A percentile compares a stretch with the other conserved stretches of the same genome.
Evolutionary conservation across 495 filamentous ascomycete genomes (phyloP).

Genomic region (Xylaria intraflava): DNA sequence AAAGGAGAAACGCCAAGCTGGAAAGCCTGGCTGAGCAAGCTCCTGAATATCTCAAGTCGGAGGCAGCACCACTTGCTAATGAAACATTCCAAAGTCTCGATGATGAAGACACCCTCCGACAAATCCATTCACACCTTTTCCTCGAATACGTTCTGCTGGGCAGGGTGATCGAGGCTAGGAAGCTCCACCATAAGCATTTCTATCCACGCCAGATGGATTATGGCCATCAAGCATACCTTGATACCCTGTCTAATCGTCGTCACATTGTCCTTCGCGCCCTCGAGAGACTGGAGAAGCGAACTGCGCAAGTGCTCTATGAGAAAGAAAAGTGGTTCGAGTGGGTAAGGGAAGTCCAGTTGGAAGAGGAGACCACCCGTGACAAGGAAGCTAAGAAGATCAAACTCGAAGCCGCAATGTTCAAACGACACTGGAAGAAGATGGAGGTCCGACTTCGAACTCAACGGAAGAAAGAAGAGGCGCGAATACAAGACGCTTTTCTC

Average conservation of each 20-base stretch:
- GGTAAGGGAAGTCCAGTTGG: conserved; percentile 39
- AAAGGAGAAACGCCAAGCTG: conserved; percentile 40
- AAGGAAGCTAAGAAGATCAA: conserved; percentile 49
- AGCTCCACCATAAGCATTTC: conserved; percentile 49
- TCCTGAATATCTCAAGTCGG: conserved; percentile 31
- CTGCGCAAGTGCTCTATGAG: conserved; percentile 39
- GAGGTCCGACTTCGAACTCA: conserved; percentile 27
- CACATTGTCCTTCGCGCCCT: conserved; percentile 36
- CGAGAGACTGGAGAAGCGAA: conserved; percentile 41
- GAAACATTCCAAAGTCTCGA: conserved; percentile 35
- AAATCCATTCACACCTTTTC: conserved; percentile 40
- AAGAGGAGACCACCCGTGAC: conserved; percentile 42
- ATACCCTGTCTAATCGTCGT: conserved; percentile 37
- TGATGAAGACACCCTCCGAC: conserved; percentile 29
- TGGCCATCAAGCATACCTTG: conserved; percentile 40
- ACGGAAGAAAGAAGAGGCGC: conserved; percentile 36
- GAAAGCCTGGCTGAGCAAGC: conserved; percentile 29
- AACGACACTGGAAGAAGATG: conserved; percentile 38
- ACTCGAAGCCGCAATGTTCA: conserved; percentile 44
- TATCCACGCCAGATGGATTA: conserved; percentile 41
- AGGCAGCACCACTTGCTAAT: conserved; percentile 32
- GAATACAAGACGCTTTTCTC: conserved; percentile 38
- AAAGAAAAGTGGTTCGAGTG: conserved; percentile 46
- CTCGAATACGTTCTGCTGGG: conserved; percentile 39
- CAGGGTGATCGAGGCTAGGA: conserved; percentile 45